Conservation (phyloP, 352 stramenopile species). For the Elongisporangium prolatum region DNA sequence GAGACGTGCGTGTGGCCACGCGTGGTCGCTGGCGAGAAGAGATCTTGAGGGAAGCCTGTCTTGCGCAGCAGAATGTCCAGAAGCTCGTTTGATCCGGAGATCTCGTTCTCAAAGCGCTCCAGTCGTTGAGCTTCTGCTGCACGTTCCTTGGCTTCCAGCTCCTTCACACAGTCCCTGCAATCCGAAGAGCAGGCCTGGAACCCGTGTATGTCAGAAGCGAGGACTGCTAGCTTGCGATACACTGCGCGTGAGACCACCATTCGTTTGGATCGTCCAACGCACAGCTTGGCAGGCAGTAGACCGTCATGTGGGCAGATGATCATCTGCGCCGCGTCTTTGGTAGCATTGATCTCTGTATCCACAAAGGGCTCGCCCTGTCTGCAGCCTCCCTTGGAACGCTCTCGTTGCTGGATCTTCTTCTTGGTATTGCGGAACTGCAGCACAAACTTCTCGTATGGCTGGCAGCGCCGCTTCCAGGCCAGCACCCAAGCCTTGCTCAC, state of each 20-base stretch:
- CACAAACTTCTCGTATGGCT: conserved; percentile 68
- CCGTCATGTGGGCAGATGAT: conserved; percentile 64
- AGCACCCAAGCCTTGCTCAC: conserved; percentile 73
- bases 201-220: conserved; percentile 49
- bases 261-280: conserved; percentile 53
- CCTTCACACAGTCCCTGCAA: conserved; percentile 49
- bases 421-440: conserved; percentile 67
- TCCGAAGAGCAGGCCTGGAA: conserved; percentile 50
- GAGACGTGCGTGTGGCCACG: conserved; percentile 52
- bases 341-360: conserved; percentile 18
- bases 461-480: conserved; percentile 67
- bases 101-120: conserved; percentile 59
- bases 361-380: conserved; percentile 15
- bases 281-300: conserved; percentile 50
- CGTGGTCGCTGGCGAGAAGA: conserved; percentile 62
- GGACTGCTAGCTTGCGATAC: conserved; percentile 46
- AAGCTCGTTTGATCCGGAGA: conserved; percentile 56
- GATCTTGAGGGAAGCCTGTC: conserved; percentile 64
- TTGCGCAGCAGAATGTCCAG: conserved; percentile 75
- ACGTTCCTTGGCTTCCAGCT: conserved; percentile 48
- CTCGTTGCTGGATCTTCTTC: conserved; percentile 54
- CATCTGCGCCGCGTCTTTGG: conserved; percentile 37
- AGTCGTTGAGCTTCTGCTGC: conserved; percentile 47
- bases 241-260: conserved; percentile 40
- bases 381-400: conserved; percentile 18